Base-by-base conservation (phyloP, 495 filamentous ascomycete species). In the Cenococcum geophilum region DNA sequence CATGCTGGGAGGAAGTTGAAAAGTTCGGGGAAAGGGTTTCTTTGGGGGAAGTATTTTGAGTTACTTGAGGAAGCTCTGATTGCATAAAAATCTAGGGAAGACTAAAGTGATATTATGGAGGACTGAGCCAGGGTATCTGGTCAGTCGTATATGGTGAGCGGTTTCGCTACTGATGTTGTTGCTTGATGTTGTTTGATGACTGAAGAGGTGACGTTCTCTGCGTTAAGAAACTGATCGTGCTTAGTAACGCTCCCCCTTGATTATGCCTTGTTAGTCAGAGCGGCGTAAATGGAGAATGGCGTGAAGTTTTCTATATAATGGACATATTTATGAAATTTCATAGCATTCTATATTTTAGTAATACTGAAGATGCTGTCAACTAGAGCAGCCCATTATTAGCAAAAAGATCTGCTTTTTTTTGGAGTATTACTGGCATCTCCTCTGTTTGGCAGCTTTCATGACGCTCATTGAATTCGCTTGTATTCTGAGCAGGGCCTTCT, bases 41-140 rank as follows among this genome's bases (percentile, higher is more conserved):
- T 65, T 51, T 45, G 60, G 75, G 72, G 67, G 72, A 71, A 63
- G 74, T 76, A 68, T 77, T 79, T 77, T 80, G 80, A 71, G 79
- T 79, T 78, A 78, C 78, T 73, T 83, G 80, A 73, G 79, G 75
- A 69, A 80, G 79, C 83, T 87, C 86, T 83, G 86, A 76, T 85
- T 92, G 91, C 91, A 96, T 96, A 95, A 85, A 96, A 86, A 73
- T 63, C 74, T 75, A 64, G 61, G 69, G 72, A 74, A 68, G 75
- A 65, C 58, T 67, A 70, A 66, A 53, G 60, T 37, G 64, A 57
- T 50, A 68, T 56, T 67, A 51, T 57, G 62, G 55, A 35, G 16
- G 87, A 89, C 89, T 87, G 89, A 90, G 83, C 88, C 77, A 79
- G 14, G 47, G 18, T 36, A 37, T 59, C 49, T 52, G 49, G 49